Percentiles rank a stretch among this genome's conserved stretches.
Evolutionary conservation across 768 basidiomycete species (phyloP).

Genomic region (Tulasnella sp.): DNA sequence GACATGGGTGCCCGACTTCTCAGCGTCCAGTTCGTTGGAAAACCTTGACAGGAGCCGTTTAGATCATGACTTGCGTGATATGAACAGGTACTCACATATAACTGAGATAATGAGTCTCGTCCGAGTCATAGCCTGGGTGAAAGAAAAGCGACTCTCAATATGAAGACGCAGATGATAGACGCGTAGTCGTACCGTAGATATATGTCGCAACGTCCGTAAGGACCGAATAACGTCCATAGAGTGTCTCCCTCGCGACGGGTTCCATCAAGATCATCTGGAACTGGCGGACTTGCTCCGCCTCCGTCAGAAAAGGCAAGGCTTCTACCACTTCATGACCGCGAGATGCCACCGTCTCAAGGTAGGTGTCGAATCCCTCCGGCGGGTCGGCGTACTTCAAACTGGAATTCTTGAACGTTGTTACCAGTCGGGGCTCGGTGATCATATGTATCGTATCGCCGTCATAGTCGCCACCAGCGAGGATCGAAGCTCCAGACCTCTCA

Average conservation of each 20-base stretch:
- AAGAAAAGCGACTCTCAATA: neutral
- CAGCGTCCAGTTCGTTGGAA: constrained; percentile 59
- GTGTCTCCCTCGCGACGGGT: constrained; percentile 50
- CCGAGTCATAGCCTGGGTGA: constrained; percentile 48
- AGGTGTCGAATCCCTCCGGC: constrained; percentile 50
- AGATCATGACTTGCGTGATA: neutral
- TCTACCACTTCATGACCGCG: constrained; percentile 52
- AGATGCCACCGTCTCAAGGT: constrained; percentile 52
- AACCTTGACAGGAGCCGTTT: constrained; percentile 45
- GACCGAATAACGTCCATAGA: constrained; percentile 56
- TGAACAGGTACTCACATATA: constrained; percentile 51
- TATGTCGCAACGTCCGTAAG: constrained; percentile 64
- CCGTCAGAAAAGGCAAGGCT: constrained; percentile 37
- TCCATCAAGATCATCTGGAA: constrained; percentile 59
- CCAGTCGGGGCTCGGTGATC: constrained; percentile 63
- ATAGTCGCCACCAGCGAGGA: constrained; percentile 64
- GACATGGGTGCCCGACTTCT: constrained; percentile 62
- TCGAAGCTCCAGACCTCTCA: constrained; percentile 59
- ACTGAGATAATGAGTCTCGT: constrained; percentile 57
- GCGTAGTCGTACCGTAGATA: constrained; percentile 44
- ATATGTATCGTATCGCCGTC: constrained; percentile 54
- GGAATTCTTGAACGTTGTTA: constrained; percentile 59
- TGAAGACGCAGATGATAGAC: neutral
- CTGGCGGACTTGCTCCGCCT: constrained; percentile 41
- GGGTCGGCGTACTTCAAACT: constrained; percentile 53